Evolutionary conservation across 257 asterid species (phyloP).

Genomic region (Solanum chaucha): DNA sequence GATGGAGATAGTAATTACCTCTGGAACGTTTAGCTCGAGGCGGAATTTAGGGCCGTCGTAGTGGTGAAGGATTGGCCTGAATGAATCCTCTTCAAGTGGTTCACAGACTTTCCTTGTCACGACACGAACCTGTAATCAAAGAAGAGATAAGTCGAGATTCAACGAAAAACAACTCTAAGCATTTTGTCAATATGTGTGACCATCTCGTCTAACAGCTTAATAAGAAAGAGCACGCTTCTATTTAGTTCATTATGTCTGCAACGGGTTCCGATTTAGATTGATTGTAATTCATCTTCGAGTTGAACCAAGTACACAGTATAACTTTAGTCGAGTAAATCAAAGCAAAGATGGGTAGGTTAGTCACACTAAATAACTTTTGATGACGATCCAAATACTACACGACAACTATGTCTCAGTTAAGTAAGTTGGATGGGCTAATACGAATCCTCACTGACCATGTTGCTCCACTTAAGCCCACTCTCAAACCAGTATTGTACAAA

Average conservation of each 20-base stretch:
- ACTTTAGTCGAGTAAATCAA: background rate
- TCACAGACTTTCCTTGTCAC: conserved; percentile 76
- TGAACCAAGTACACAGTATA: background rate
- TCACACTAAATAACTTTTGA: background rate
- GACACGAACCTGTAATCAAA: conserved; percentile 50
- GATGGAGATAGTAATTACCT: conserved; percentile 30
- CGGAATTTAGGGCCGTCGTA: conserved; percentile 99
- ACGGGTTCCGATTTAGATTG: background rate
- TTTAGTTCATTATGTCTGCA: background rate
- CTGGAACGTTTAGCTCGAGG: conserved; percentile 80
- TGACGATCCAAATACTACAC: background rate
- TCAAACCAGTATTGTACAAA: no score
- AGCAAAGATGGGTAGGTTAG: background rate
- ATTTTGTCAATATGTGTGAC: background rate
- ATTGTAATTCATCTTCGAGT: background rate
- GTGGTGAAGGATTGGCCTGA: conserved; percentile 96
- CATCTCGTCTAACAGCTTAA: background rate
- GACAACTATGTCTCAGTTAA: background rate
- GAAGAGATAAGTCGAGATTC: background rate
- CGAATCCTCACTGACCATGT: background rate
- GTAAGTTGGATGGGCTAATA: background rate
- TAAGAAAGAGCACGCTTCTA: background rate
- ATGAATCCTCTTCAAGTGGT: conserved; percentile 90
- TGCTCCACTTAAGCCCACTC: background rate
- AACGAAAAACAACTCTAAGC: background rate